A percentile compares a stretch with the other conserved stretches of the same genome.
These are phyloP conservation scores for Calonectria multiphialidica DNA, from an alignment of 2,329 filamentous ascomycete species.

Conservation along the genomic window DNA sequence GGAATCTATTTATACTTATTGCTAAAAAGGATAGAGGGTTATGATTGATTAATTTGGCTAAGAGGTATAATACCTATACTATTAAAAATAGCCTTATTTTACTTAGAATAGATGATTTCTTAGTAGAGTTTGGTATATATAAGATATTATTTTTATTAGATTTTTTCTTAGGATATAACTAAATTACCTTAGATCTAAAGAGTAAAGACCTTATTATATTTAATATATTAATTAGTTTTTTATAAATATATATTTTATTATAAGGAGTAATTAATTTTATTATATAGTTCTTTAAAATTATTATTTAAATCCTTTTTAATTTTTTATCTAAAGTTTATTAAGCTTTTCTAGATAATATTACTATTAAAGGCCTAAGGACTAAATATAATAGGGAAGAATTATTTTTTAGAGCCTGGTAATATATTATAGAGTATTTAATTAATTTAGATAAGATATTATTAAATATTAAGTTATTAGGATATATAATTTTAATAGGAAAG, in stretches of 20 bases:
- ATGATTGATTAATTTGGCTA: neutral
- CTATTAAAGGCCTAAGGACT: neutral
- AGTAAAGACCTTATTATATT: neutral
- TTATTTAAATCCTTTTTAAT: neutral
- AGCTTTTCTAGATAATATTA: neutral
- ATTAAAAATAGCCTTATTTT: neutral
- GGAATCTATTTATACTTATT: neutral
- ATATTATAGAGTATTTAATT: neutral
- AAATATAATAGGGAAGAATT: neutral
- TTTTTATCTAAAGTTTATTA: neutral
- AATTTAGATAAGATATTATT: neutral
- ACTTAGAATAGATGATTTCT: neutral
- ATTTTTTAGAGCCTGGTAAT: neutral
- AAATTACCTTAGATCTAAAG: neutral
- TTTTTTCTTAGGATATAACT: neutral
- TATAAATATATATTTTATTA: neutral
- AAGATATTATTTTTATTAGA: neutral
- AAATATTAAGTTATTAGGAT: neutral
- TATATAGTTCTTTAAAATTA: neutral
- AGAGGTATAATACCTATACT: neutral
- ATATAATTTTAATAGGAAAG: neutral
- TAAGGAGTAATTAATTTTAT: neutral
- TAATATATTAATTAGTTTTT: neutral
- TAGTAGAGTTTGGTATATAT: neutral
- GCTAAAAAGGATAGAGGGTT: neutral